phyloP scores from a whole-genome alignment of 78 protist genomes.

The Protostelium mycophagum region DNA sequence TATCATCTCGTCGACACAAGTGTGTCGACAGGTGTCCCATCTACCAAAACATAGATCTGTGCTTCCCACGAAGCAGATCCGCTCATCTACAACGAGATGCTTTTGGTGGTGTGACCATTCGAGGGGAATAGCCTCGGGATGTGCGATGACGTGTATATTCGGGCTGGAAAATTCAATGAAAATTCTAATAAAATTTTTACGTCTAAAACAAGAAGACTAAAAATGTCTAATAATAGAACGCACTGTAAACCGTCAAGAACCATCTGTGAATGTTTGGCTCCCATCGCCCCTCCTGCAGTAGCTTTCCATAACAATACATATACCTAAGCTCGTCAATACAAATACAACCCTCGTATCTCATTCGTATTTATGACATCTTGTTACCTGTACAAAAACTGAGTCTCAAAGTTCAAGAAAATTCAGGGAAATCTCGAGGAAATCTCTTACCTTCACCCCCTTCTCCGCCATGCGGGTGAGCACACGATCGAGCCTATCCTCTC shows the following conservation, averaged over 20 bases:
- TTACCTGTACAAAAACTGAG: too few relatives aligned
- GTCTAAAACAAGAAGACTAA: too few relatives aligned
- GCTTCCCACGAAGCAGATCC: slow-evolving; percentile 60
- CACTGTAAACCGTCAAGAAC: neutral
- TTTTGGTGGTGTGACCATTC: slow-evolving; percentile 74
- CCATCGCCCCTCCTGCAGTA: neutral
- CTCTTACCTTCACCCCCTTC: slow-evolving; percentile 66
- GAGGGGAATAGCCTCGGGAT: slow-evolving; percentile 11
- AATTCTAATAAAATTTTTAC: too few relatives aligned
- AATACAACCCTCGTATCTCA: neutral
- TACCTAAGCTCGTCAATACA: neutral
- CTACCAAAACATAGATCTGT: slow-evolving; percentile 64
- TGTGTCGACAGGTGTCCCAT: slow-evolving; percentile 20
- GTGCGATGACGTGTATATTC: neutral
- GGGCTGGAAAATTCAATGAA: neutral
- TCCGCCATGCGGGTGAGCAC: slow-evolving; percentile 33
- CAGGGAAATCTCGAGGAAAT: slow-evolving; percentile 55
- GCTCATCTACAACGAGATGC: slow-evolving; percentile 48
- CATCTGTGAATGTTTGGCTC: neutral
- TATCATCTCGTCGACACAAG: neutral
- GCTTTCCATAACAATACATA: neutral
- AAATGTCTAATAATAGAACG: neutral
- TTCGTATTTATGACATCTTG: slow-evolving; percentile 46
- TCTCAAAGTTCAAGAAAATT: too few relatives aligned
- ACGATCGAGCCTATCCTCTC: slow-evolving; percentile 43